Evolutionary conservation across 495 filamentous ascomycete genomes (phyloP).

Genomic region (Cryomyces minteri): DNA sequence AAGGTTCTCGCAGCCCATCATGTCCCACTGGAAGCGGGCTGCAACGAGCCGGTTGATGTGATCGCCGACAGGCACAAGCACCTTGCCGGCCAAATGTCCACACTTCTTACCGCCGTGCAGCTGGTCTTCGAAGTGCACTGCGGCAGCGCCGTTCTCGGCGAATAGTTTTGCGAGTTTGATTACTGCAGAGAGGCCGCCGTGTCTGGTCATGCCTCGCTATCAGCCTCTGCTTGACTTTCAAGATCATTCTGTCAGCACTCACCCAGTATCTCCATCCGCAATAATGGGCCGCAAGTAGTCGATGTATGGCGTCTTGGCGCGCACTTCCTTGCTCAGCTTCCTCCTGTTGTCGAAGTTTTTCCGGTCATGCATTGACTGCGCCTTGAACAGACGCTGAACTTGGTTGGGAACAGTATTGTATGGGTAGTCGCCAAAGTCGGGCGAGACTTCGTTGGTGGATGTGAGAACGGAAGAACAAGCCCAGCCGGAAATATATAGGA

Average conservation of each 20-base stretch:
- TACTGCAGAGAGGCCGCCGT: conserved; percentile 75
- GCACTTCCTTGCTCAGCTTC: conserved; percentile 52
- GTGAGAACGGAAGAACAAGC: conserved; percentile 88
- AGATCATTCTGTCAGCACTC: conserved; percentile 26
- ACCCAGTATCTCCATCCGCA: conserved; percentile 94
- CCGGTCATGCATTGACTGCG: conserved; percentile 88
- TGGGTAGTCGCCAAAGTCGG: conserved; percentile 95
- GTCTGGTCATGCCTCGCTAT: conserved; percentile 9
- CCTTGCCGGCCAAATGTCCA: conserved; percentile 91
- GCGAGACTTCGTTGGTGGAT: conserved; percentile 86
- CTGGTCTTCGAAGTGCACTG: conserved; percentile 95
- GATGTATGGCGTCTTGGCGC: conserved; percentile 56
- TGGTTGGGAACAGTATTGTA: conserved; percentile 99
- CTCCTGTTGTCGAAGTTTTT: conserved; percentile 80
- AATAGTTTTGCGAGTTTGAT: conserved; percentile 96
- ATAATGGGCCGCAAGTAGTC: conserved; percentile 92
- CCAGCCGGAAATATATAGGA: conserved; percentile 92
- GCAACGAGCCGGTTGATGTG: conserved; percentile 91
- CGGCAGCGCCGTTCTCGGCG: conserved; percentile 93
- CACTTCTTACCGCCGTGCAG: conserved; percentile 97
- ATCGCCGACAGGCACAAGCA: conserved; percentile 81
- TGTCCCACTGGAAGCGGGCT: conserved; percentile 91
- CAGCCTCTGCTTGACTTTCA: neutral
- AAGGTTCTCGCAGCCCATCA: conserved; percentile 89
- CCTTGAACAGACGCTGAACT: conserved; percentile 88